Base-by-base conservation (phyloP, 108 stramenopile genomes). In the Pseudonitzschia multiseries region DNA sequence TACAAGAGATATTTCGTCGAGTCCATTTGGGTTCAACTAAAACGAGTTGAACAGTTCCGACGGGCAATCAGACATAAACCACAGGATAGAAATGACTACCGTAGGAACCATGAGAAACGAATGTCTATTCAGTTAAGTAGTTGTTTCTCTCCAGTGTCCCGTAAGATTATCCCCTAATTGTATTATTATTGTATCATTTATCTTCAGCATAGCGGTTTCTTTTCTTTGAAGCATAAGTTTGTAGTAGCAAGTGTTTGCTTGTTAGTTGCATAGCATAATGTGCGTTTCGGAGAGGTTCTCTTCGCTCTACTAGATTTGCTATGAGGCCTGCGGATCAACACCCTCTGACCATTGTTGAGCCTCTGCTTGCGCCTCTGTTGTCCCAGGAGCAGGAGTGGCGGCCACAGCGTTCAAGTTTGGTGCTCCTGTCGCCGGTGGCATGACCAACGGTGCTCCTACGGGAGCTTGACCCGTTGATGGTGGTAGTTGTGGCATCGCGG, bases 121-220 rank as follows among this genome's bases (percentile, higher is more conserved):
- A 1, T 51, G 50, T 51, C 50, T 59, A 59, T 59, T 59, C 8
- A 17, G 29, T 59, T 59, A 26, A 26, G 8, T 31, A 17, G 22
- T 59, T 59, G 8, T 27, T 6, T 59, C 26, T 59, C 57, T 59
- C 26, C 22, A 59, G 21, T 59, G 21, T 59, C 57, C 57, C 57
- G 57, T 31, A 59, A 59, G 57, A 59, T 59, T 59, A 59, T 59
- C 57, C 57, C 57, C 27, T 31, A 59, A 28, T 26, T 59, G 57
- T 59, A 59, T 26, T 31, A 59, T 59, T 59, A 59, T 51, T 51
- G 50, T 51, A 51, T 59, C 57, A 27, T 59, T 59, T 59, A 59
- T 59, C 26, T 59, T 59, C 26, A 31, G 57, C 27, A 59, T 27
- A 27, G 57, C 57, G 26, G 0, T 59, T 59, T 59, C 57, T 59